These are phyloP conservation scores for Plantago major DNA, from an alignment of 257 asterid genomes.

Conservation along the genomic window DNA sequence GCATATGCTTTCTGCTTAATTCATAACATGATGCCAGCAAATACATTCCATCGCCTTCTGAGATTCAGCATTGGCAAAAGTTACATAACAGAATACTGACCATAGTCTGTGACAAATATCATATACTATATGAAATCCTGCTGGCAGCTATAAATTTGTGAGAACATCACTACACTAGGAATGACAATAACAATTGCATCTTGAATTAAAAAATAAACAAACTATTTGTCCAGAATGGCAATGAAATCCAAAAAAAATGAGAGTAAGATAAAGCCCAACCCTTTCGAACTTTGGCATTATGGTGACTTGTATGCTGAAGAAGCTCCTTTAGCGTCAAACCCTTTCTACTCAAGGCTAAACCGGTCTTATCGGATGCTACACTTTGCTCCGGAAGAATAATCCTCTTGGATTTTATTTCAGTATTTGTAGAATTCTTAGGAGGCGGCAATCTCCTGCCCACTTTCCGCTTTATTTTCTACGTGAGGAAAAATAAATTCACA, in stretches of 20 bases:
- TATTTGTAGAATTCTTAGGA: slow-evolving; percentile 80
- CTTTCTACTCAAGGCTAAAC: slow-evolving; percentile 77
- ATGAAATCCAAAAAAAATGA: background rate
- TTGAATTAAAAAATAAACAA: too few species aligned
- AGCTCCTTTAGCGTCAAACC: slow-evolving; percentile 93
- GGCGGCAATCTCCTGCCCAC: slow-evolving; percentile 94
- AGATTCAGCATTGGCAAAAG: background rate
- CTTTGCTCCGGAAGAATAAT: slow-evolving; percentile 94
- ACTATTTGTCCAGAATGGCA: too few species aligned
- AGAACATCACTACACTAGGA: background rate
- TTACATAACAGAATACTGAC: background rate
- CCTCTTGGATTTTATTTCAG: slow-evolving; percentile 76
- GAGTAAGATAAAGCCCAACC: slow-evolving; percentile 28
- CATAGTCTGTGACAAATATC: background rate
- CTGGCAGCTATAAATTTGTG: background rate
- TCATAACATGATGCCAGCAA: too few species aligned
- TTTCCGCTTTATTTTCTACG: slow-evolving; percentile 84
- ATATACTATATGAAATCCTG: background rate
- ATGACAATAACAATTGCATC: too few species aligned
- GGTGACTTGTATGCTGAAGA: slow-evolving; percentile 91
- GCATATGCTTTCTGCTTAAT: background rate
- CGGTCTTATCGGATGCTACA: slow-evolving; percentile 69
- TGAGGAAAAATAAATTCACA: slow-evolving; percentile 1
- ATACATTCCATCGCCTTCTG: too few species aligned
- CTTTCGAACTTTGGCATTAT: slow-evolving; percentile 84